Evolutionary conservation across 148 eudicot species (phyloP).

Genomic region (Chenopodium berlandieri): DNA sequence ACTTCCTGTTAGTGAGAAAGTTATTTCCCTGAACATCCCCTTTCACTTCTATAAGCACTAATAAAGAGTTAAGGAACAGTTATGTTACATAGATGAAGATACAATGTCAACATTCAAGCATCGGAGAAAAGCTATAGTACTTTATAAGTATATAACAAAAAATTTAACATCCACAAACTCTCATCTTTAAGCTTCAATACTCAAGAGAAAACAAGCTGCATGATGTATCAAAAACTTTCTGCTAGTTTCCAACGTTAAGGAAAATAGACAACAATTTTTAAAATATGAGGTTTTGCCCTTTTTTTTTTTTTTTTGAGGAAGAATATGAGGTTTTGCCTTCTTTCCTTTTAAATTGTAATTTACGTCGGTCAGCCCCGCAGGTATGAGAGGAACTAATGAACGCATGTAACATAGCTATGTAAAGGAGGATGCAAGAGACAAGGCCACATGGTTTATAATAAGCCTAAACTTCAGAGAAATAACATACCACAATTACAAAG

Average conservation of each 20-base stretch:
- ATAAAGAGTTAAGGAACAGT: not conserved
- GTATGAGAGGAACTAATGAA: not conserved
- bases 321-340: not conserved
- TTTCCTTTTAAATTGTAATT: not conserved
- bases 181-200: no score
- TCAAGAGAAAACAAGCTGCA: not conserved
- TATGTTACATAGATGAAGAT: not conserved
- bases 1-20: not conserved
- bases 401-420: not conserved
- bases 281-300: not conserved
- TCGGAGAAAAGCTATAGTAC: no score
- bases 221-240: not conserved
- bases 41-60: not conserved
- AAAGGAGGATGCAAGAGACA: not conserved
- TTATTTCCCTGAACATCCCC: not conserved
- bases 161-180: no score
- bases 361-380: no score
- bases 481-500: constrained; percentile 84
- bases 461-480: not conserved
- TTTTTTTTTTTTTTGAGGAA: not conserved
- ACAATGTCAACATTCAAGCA: no score
- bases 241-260: not conserved
- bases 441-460: not conserved
- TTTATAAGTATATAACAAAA: no score
- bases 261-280: not conserved